Conservation (phyloP, 495 filamentous ascomycete species). For the Tuber calosporum region DNA sequence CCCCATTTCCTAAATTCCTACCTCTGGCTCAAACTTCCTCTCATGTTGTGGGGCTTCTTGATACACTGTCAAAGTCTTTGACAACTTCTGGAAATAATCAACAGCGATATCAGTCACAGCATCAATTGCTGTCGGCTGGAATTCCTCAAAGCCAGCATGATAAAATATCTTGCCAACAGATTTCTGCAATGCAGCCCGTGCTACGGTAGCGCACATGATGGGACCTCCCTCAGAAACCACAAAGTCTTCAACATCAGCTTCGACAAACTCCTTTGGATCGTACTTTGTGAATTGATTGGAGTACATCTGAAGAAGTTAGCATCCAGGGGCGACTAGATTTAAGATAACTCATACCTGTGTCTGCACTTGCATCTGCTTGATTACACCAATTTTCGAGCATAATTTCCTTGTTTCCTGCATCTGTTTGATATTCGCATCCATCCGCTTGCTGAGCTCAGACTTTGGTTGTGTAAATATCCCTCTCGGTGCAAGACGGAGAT, state of each 20-base stretch:
- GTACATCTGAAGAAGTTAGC: conserved; percentile 61
- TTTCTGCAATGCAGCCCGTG: conserved; percentile 74
- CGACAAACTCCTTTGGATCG: conserved; percentile 80
- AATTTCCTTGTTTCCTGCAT: conserved; percentile 97
- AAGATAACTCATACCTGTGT: conserved; percentile 60
- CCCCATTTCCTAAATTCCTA: conserved; percentile 5
- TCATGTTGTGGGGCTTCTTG: conserved; percentile 54
- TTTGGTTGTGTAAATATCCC: conserved; percentile 72
- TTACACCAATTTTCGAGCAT: conserved; percentile 88
- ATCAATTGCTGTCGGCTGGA: conserved; percentile 88
- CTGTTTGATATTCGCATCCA: conserved; percentile 85
- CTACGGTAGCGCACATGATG: conserved; percentile 70
- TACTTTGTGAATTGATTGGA: conserved; percentile 98
- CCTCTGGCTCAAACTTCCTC: conserved; percentile 38
- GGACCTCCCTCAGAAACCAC: conserved; percentile 82
- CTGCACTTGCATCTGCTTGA: conserved; percentile 99
- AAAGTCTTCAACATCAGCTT: conserved; percentile 74
- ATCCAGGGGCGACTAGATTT: neutral
- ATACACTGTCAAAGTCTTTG: conserved; percentile 69
- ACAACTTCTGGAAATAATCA: conserved; percentile 81
- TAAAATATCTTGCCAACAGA: conserved; percentile 92
- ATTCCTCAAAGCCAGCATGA: conserved; percentile 94
- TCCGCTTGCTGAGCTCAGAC: conserved; percentile 65
- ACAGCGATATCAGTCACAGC: conserved; percentile 81
- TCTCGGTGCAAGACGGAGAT: conserved; percentile 61